Evolutionary conservation across 495 filamentous ascomycete species (phyloP), one percentile per base, ranked within the genome.

Genomic region (Hypoxylon lenormandii): DNA sequence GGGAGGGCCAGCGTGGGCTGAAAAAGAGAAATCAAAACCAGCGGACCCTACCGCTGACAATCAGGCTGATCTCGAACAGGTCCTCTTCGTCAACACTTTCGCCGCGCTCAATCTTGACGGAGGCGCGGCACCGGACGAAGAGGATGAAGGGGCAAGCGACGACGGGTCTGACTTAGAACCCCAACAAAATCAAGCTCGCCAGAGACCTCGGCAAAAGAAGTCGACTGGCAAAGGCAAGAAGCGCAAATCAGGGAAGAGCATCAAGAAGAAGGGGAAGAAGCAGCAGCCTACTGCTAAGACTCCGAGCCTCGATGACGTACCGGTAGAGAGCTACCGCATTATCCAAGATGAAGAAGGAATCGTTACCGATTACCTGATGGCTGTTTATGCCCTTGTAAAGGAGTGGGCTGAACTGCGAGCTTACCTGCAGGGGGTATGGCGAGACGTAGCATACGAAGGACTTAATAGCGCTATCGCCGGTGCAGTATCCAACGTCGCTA

Each of bases 381-480:
- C 23, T 5, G 23, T 26, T 5, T 26, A 26, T 26, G 23, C 23
- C 5, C 23, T 26, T 5, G 23, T 5, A 5, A 2, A 26, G 23
- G 23, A 26, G 23, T 26, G 23, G 23, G 23, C 23, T 5, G 23
- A 5, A 26, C 23, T 26, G 23, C 2, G 23, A 26, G 23, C 23
- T 5, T 26, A 2, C 23, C 23, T 83, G 37, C 81, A 82, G 52
- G 65, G 53, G 7, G n/a, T 78, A 13, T 85, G 82, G 83, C 75
- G 59, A 13, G 72, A 84, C n/a, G 79, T 81, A 36, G 79, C 81
- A 3, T 80, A 83, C 64, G 62, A 76, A 1, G 75, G 72, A 5
- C 70, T 84, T 23, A 85, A 85, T 56, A 74, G 63, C 36, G 83
- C 81, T 5, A 76, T 82, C 30, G 83, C 83, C 21, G 81, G 77